Base-by-base conservation (phyloP, 352 stramenopile species). In the Phytophthora boehmeriae region DNA sequence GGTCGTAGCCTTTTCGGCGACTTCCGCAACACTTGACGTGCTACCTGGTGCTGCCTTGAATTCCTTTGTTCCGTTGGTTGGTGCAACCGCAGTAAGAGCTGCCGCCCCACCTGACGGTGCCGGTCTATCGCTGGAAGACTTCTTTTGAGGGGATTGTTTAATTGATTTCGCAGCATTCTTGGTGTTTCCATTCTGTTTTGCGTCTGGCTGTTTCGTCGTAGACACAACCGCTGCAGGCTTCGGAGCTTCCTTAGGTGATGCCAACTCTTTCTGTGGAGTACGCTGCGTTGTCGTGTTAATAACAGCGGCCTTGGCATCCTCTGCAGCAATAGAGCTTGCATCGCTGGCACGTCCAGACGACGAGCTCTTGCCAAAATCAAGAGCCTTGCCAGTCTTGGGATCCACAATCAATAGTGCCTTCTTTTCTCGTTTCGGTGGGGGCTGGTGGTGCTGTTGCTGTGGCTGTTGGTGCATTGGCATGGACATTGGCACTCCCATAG, bases 381-480 rank as follows among this genome's bases (percentile, higher is more conserved):
- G 78, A 0, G 57, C 59, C 52, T 77, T 59, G 1, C 71, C 68
- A 16, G 78, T 88, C 51, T 77, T 77, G n/a, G 79, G 79, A 59
- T 89, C 67, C 38, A 85, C 52, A 43, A 91, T 89, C 35, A 69
- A 22, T 4, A 83, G 57, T 23, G 50, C 53, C 54, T 89, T 89
- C 2, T 34, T 63, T 52, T 89, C 74, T 0, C 82, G 80, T 45
- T 83, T 80, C 1, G 67, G 62, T 4, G 71, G 78, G 11, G 66
- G 71, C 30, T 80, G 72, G 28, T 71, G 57, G 25, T 60, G 46
- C 38, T 19, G 35, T 42, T 42, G 47, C 43, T 74, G 58, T 39
- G 68, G 66, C 51, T 71, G 54, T 36, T 60, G 25, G 25, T 30
- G 57, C 41, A 72, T 57, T 50, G 63, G 63, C 67, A 83, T 68